A percentile compares a stretch with the other conserved stretches of the same genome.
Conservation (phyloP, 495 filamentous ascomycete genomes). For the Aspergillus homomorphus region DNA sequence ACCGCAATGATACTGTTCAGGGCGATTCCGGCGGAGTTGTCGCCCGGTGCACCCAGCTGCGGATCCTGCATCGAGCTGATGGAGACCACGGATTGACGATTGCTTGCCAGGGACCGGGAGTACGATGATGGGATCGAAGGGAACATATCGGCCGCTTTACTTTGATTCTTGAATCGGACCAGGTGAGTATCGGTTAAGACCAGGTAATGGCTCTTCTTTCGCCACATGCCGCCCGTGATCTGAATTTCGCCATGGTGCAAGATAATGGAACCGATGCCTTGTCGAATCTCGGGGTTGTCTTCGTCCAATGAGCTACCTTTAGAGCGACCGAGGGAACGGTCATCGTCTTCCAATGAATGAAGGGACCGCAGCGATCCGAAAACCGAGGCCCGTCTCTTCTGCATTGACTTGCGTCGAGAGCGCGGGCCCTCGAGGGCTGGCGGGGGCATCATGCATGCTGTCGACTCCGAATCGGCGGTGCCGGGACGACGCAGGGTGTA, state of each 20-base stretch:
- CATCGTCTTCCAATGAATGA: slow-evolving; percentile 50
- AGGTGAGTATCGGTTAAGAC: slow-evolving; percentile 87
- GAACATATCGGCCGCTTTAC: slow-evolving; percentile 66
- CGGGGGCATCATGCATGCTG: slow-evolving; percentile 20
- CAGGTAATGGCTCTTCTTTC: slow-evolving; percentile 83
- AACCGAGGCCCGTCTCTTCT: slow-evolving; percentile 50
- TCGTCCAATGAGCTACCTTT: slow-evolving; percentile 34
- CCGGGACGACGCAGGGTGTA: slow-evolving; percentile 32
- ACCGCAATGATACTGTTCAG: slow-evolving; percentile 73
- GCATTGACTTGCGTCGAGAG: slow-evolving; percentile 42
- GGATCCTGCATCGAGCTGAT: slow-evolving; percentile 61
- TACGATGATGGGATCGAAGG: slow-evolving; percentile 48
- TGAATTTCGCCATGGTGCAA: slow-evolving; percentile 75
- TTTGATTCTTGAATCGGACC: slow-evolving; percentile 73
- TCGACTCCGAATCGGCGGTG: slow-evolving; percentile 29
- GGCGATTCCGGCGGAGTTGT: slow-evolving; percentile 55
- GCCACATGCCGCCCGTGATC: slow-evolving; percentile 73
- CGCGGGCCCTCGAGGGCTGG: slow-evolving; percentile 31
- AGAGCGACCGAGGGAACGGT: slow-evolving; percentile 35
- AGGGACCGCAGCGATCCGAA: slow-evolving; percentile 58
- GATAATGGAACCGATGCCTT: slow-evolving; percentile 46
- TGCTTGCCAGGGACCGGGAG: slow-evolving; percentile 32
- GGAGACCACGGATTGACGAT: slow-evolving; percentile 57
- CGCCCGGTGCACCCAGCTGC: slow-evolving; percentile 48
- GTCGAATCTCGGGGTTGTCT: slow-evolving; percentile 27